Conservation (phyloP, 2,329 filamentous ascomycete genomes). For the Aspergillus sp. region DNA sequence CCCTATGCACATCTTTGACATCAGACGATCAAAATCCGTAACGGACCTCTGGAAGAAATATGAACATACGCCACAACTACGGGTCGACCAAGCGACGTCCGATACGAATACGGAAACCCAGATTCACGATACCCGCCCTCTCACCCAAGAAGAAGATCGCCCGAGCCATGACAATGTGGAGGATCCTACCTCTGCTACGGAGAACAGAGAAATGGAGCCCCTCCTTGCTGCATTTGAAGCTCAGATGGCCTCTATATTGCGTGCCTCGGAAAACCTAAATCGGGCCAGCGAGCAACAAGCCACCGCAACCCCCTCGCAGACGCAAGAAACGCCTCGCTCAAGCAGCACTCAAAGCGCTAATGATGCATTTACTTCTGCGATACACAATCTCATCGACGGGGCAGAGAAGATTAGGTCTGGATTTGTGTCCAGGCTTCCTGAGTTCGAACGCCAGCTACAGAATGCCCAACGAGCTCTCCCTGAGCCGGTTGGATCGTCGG, state of each 20-base stretch:
- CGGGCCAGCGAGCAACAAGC: constrained; percentile 11
- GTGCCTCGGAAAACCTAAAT: constrained; percentile 14
- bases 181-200: constrained; percentile 10
- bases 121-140: neutral
- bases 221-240: constrained; percentile 40
- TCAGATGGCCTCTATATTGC: constrained; percentile 37
- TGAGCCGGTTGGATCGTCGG: constrained; percentile 32
- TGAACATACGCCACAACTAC: constrained; percentile 15
- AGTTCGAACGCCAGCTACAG: constrained; percentile 36
- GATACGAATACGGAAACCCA: constrained; percentile 1
- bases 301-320: constrained; percentile 10
- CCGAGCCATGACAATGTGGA: constrained; percentile 12
- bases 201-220: constrained; percentile 23
- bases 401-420: constrained; percentile 37
- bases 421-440: constrained; percentile 33
- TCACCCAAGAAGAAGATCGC: constrained; percentile 4
- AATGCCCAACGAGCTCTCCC: constrained; percentile 35
- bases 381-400: constrained; percentile 33
- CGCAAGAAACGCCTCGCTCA: constrained; percentile 9
- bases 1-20: constrained; percentile 47
- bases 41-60: constrained; percentile 38
- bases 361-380: constrained; percentile 31
- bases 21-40: constrained; percentile 39
- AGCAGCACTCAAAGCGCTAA: constrained; percentile 20
- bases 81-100: constrained; percentile 1